These are phyloP conservation scores for Phytophthora lateralis DNA, from an alignment of 352 stramenopile genomes.

Conservation along the genomic window DNA sequence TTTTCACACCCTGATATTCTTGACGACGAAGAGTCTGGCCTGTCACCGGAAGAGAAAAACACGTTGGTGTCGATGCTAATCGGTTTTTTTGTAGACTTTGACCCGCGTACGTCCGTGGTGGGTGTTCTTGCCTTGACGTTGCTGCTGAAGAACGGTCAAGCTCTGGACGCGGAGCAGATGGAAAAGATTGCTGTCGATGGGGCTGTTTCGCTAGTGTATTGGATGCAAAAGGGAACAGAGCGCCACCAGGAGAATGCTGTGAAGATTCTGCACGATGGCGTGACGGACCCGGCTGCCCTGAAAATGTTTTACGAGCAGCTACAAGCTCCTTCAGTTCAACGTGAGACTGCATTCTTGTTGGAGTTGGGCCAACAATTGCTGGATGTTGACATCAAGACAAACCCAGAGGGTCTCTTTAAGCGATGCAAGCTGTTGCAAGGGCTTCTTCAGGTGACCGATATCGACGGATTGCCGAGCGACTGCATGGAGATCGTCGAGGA, in stretches of 20 bases:
- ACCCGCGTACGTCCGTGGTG: slow-evolving; percentile 76
- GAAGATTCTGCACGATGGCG: slow-evolving; percentile 72
- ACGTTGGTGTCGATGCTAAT: slow-evolving; percentile 77
- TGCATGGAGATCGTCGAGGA: slow-evolving; percentile 68
- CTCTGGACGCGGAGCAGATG: slow-evolving; percentile 64
- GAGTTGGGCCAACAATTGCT: slow-evolving; percentile 73
- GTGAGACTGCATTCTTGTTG: slow-evolving; percentile 65
- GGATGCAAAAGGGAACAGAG: slow-evolving; percentile 85
- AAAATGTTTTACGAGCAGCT: slow-evolving; percentile 71
- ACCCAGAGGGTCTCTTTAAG: slow-evolving; percentile 68
- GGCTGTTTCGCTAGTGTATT: slow-evolving; percentile 75
- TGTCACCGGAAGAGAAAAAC: slow-evolving; percentile 54
- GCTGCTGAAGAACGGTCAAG: slow-evolving; percentile 66
- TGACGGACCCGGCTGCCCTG: slow-evolving; percentile 45
- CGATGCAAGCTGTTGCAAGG: slow-evolving; percentile 60
- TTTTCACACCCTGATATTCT: slow-evolving; percentile 64
- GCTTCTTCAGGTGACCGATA: slow-evolving; percentile 57
- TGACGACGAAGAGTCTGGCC: slow-evolving; percentile 47
- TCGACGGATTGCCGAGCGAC: slow-evolving; percentile 46
- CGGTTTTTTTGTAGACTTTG: slow-evolving; percentile 71
- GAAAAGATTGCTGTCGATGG: slow-evolving; percentile 75
- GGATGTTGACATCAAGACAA: slow-evolving; percentile 62
- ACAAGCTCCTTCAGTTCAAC: slow-evolving; percentile 48
- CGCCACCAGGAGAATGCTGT: slow-evolving; percentile 82
- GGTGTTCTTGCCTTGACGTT: slow-evolving; percentile 71